A percentile compares a stretch with the other conserved stretches of the same genome.
These are phyloP conservation scores for Zygosaccharomyces sapae DNA, from an alignment of 1,139 yeast species.

Conservation along the genomic window DNA sequence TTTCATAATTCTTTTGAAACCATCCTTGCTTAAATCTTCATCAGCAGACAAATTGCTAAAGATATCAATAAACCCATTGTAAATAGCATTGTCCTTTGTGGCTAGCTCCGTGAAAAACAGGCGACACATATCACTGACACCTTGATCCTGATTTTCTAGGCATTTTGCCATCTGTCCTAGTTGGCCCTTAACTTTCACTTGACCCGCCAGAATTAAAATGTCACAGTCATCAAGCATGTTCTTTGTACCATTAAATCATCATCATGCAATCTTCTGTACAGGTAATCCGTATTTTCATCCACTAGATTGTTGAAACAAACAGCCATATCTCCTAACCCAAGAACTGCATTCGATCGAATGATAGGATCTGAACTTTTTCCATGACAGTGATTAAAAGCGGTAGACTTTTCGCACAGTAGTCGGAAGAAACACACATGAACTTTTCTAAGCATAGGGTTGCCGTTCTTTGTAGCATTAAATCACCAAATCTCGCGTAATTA, in stretches of 20 bases:
- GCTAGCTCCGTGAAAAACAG: constrained; percentile 93
- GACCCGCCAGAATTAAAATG: constrained; percentile 96
- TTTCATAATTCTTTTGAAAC: constrained; percentile 74
- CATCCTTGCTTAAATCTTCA: constrained; percentile 52
- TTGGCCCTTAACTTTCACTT: constrained; percentile 96
- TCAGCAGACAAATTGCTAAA: constrained; percentile 84
- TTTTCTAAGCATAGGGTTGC: constrained; percentile 84
- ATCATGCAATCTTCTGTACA: constrained; percentile 84
- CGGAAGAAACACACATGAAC: constrained; percentile 88
- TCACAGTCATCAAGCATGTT: constrained; percentile 94
- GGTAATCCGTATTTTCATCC: constrained; percentile 85
- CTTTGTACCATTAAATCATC: constrained; percentile 85
- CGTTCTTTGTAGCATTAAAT: constrained; percentile 56
- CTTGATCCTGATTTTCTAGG: constrained; percentile 80
- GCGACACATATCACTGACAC: constrained; percentile 85
- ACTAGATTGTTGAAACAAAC: constrained; percentile 91
- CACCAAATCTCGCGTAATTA: constrained; percentile 54
- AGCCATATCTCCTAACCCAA: constrained; percentile 95
- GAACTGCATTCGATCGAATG: constrained; percentile 82
- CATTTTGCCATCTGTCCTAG: constrained; percentile 95
- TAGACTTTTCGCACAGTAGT: constrained; percentile 77
- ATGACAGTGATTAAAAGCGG: constrained; percentile 72
- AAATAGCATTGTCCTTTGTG: constrained; percentile 93
- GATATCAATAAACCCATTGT: constrained; percentile 93
- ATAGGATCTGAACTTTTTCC: constrained; percentile 85